Base-by-base conservation (phyloP, 441 rosid species). In the Capsella rubella region DNA sequence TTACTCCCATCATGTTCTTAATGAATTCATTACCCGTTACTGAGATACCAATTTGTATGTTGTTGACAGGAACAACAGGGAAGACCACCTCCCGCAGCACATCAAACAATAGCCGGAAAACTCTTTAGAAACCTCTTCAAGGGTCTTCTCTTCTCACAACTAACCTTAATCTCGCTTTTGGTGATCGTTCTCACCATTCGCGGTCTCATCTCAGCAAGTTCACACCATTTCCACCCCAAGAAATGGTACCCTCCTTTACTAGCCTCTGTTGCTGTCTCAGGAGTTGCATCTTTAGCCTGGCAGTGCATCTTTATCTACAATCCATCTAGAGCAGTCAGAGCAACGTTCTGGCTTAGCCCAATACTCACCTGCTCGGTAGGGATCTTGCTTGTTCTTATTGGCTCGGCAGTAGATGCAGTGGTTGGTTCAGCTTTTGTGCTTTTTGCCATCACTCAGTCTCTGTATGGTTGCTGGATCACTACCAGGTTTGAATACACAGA, bases 181-280 rank as follows among this genome's bases (percentile, higher is more conserved):
- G 80, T 82, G 6, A 69, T 85, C 8, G 78, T 74, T 75, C 86
- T 93, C 74, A 81, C 87, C 11, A 65, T 89, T 73, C 87, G 90
- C 0, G 95, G 96, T 54, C 79, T 85, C 45, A 68, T 88, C 71
- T 78, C 74, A 8, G 83, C 81, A 50, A 39, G 47, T 25, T 76
- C 81, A 53, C 86, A 82, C 80, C 84, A 86, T 65, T 90, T 91
- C 81, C 81, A 83, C 32, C 92, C 89, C 28, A 84, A 55, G 83
- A 78, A 90, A 58, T 93, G 98, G 97, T 93, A 85, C 64, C 90
- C 86, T 66, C 98, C 96, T 1, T 75, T 91, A 62, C 84, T 90
- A 50, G 34, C 87, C n/a, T 88, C 97, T 29, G 51, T 78, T 4
- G 95, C 83, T 2, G 78, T 70, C 10, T 84, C 85, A 4, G 95